Percentiles rank a stretch among this genome's conserved stretches.
Conservation (phyloP, 345 rosid genomes). For the Moricandia moricandioides region DNA sequence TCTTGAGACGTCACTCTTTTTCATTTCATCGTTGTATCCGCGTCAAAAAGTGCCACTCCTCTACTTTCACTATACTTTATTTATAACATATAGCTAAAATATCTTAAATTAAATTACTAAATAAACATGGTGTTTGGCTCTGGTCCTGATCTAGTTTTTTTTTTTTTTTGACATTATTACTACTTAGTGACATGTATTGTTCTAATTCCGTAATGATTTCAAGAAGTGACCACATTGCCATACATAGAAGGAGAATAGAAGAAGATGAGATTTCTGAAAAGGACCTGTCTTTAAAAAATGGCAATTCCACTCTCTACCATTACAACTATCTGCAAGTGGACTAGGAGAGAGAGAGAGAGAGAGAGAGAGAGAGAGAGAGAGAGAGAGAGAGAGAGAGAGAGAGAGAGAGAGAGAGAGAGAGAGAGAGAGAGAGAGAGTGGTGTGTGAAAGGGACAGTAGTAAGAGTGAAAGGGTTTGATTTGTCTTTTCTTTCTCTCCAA, state of each 20-base stretch:
- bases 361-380: slow-evolving; percentile 11
- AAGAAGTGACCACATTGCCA: slow-evolving; percentile 18
- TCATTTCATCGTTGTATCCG: slow-evolving; percentile 29
- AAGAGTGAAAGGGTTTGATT: slow-evolving; percentile 25
- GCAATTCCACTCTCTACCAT: slow-evolving; percentile 28
- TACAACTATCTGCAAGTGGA: slow-evolving; percentile 32
- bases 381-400: slow-evolving; percentile 16
- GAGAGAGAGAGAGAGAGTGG: slow-evolving; percentile 15
- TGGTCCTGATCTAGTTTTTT: slow-evolving; percentile 11
- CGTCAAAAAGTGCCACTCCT: slow-evolving; percentile 26
- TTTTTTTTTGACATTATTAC: slow-evolving; percentile 9
- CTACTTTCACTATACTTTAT: slow-evolving; percentile 12
- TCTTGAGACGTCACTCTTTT: slow-evolving; percentile 18
- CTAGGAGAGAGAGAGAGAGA: neutral
- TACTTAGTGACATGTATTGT: slow-evolving; percentile 16
- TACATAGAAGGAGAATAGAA: slow-evolving; percentile 11
- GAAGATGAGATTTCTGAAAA: slow-evolving; percentile 17
- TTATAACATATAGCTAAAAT: neutral
- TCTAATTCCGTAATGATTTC: slow-evolving; percentile 32
- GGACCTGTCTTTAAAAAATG: slow-evolving; percentile 21
- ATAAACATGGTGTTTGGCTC: slow-evolving; percentile 12
- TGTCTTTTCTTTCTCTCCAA: slow-evolving; percentile 28
- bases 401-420: neutral
- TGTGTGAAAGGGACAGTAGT: slow-evolving; percentile 25
- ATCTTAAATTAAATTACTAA: slow-evolving; percentile 11